Base-by-base conservation (phyloP, 108 stramenopile species). In the Cyclotella sp. region DNA sequence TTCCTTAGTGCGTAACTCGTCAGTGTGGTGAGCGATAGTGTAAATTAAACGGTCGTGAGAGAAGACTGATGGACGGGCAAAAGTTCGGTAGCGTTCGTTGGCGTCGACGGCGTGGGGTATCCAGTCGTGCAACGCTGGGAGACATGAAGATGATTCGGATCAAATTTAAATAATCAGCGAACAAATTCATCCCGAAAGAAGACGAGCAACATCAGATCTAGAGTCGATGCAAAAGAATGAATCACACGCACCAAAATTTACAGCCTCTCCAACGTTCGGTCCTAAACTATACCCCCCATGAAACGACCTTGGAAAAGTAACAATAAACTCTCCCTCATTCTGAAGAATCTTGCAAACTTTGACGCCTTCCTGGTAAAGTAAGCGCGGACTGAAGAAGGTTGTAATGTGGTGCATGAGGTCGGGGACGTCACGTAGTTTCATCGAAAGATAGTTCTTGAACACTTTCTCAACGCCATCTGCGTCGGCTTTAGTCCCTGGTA, bases 291-390 rank as follows among this genome's bases (percentile, higher is more conserved):
- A 99, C 0, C 99, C 99, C 30, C 95, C 92, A 76, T 99, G 99
- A 73, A 96, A 99, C 0, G 98, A 89, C 61, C 93, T 87, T 49
- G 99, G 99, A 73, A 99, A 98, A 6, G 99, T 99, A 43, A 99
- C 90, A 58, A 99, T 90, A 75, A 93, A 99, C 63, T 96, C 95
- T 24, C 98, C 97, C 19, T 93, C 85, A 75, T 96, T 65, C 72
- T 99, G 99, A 47, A 89, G 73, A 14, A 96, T 74, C 53, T 95
- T 93, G 85, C 86, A 97, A 34, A 98, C 96, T 3, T 89, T 90
- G 0, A 98, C 96, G 55, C 92, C 90, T 8, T 84, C 89, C 43
- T 88, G 82, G 26, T 89, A 86, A 41, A 99, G 73, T 29, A 95
- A 58, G 18, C 92, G 76, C 40, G 99, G 98, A 62, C 95, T 92